phyloP scores from a whole-genome alignment of 176 grass and related monocot species.

The Aegilops umbellulata region DNA sequence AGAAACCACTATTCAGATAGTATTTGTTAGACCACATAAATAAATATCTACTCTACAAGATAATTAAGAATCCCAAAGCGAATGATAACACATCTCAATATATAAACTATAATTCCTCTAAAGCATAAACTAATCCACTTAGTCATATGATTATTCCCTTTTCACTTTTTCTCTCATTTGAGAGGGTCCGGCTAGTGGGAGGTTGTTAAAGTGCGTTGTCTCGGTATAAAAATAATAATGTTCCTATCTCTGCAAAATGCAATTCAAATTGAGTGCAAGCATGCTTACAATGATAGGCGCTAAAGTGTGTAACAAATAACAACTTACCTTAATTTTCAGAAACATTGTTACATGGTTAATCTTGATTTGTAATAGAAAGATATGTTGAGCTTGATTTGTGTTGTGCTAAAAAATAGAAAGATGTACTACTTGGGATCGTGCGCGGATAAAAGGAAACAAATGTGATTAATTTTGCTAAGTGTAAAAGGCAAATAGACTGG shows the following conservation, averaged over 20 bases:
- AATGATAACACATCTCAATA: neutral
- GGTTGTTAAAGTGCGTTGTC: neutral
- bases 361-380: neutral
- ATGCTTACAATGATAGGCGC: neutral
- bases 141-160: neutral
- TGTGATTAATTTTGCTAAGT: slow-evolving; percentile 1
- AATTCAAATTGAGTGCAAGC: neutral
- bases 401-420: neutral
- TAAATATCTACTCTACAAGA: neutral
- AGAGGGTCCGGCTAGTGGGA: neutral
- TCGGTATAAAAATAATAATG: neutral
- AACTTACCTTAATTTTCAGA: neutral
- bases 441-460: neutral
- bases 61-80: neutral
- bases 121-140: neutral
- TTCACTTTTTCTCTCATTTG: neutral
- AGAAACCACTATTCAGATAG: neutral
- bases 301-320: neutral
- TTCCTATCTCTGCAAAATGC: neutral
- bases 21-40: neutral
- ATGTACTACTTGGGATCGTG: neutral
- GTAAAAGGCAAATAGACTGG: neutral
- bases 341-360: neutral
- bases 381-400: neutral
- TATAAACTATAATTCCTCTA: neutral